phyloP scores from a whole-genome alignment of 306 rosid species.

The Comarum palustre region DNA sequence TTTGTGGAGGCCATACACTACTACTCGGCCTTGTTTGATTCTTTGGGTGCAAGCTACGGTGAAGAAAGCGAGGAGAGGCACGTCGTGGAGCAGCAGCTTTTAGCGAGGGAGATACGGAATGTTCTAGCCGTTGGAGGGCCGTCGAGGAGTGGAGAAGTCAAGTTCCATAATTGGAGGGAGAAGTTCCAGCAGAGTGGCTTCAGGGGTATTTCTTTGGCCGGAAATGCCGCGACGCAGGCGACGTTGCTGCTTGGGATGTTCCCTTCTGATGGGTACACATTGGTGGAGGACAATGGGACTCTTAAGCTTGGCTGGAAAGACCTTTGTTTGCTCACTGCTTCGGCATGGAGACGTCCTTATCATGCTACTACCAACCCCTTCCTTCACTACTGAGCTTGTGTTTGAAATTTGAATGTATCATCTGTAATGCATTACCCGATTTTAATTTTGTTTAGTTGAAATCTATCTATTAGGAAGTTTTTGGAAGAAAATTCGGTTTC shows the following conservation, averaged over 20 bases:
- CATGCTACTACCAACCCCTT: constrained; percentile 31
- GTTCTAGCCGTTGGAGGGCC: constrained; percentile 92
- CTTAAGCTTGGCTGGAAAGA: constrained; percentile 98
- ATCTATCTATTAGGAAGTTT: background rate
- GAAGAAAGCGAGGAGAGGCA: constrained; percentile 96
- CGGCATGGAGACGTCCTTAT: constrained; percentile 92
- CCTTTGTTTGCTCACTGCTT: constrained; percentile 94
- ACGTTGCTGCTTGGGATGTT: constrained; percentile 86
- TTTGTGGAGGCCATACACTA: constrained; percentile 97
- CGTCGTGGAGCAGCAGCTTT: constrained; percentile 88
- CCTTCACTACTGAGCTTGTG: constrained; percentile 15
- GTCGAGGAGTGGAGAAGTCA: constrained; percentile 74
- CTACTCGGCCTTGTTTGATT: constrained; percentile 91
- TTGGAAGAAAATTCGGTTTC: background rate
- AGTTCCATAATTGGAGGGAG: constrained; percentile 94
- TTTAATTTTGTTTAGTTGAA: background rate
- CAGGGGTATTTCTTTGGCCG: constrained; percentile 77
- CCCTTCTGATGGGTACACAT: constrained; percentile 90
- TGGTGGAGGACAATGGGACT: constrained; percentile 92
- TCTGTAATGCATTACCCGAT: background rate
- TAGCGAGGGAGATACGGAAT: constrained; percentile 85
- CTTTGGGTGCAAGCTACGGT: constrained; percentile 88
- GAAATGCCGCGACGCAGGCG: constrained; percentile 97
- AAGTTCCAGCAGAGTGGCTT: constrained; percentile 85
- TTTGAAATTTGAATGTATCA: constrained; percentile 9